Conservation (phyloP, 305 asterid genomes). For the Solanum hybrid region DNA sequence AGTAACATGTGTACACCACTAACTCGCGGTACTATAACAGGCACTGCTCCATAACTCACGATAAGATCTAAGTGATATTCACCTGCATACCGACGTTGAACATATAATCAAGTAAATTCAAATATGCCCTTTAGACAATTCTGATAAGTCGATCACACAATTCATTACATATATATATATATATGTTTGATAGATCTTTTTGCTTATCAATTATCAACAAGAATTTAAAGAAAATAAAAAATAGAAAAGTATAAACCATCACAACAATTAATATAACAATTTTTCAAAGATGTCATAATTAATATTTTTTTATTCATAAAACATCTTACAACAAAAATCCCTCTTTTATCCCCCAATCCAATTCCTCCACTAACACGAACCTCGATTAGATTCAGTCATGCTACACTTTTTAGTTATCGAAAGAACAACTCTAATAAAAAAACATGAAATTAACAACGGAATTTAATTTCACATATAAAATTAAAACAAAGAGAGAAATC, state of each 20-base stretch:
- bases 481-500: background rate
- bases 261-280: background rate
- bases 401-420: background rate
- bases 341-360: background rate
- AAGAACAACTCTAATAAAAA: background rate
- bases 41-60: slow-evolving; percentile 66
- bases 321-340: background rate
- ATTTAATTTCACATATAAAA: background rate
- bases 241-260: background rate
- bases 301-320: background rate
- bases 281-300: background rate
- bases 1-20: slow-evolving; percentile 43
- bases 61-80: slow-evolving; percentile 79
- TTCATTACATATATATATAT: background rate
- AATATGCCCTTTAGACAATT: background rate
- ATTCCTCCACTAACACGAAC: background rate
- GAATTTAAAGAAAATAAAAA: background rate
- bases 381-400: background rate
- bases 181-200: background rate
- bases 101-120: background rate
- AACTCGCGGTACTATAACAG: slow-evolving; percentile 72
- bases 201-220: background rate
- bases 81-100: slow-evolving; percentile 22
- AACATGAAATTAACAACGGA: background rate
- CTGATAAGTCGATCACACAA: background rate